These are phyloP conservation scores for Plasmopara viticola DNA, from an alignment of 352 stramenopile species.

Conservation along the genomic window DNA sequence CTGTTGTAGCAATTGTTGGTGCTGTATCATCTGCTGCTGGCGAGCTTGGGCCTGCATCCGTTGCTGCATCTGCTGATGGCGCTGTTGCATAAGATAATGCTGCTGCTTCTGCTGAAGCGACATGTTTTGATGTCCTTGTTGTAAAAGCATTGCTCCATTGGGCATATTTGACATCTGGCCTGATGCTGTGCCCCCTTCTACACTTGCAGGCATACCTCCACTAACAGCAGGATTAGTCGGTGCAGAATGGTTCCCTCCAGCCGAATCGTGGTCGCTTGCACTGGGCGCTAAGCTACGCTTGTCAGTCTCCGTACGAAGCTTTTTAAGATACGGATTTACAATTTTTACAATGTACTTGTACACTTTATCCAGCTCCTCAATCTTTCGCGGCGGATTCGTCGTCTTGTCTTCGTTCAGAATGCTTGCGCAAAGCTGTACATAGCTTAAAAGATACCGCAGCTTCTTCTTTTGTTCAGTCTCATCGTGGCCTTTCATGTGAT, in stretches of 20 bases:
- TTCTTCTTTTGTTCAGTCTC: slow-evolving; percentile 87
- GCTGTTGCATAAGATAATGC: slow-evolving; percentile 48
- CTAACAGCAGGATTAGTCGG: slow-evolving; percentile 12
- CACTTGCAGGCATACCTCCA: slow-evolving; percentile 12
- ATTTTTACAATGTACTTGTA: slow-evolving; percentile 89
- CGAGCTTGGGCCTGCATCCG: slow-evolving; percentile 35
- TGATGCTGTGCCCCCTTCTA: slow-evolving; percentile 4
- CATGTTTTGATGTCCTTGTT: slow-evolving; percentile 16
- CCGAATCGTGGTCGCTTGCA: slow-evolving; percentile 12
- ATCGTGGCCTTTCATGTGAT: slow-evolving; percentile 84
- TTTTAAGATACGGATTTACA: slow-evolving; percentile 84
- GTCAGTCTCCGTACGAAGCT: slow-evolving; percentile 79
- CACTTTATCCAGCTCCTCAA: slow-evolving; percentile 82
- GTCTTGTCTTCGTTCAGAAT: slow-evolving; percentile 72
- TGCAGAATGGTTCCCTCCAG: slow-evolving; percentile 18
- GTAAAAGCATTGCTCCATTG: slow-evolving; percentile 24
- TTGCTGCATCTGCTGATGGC: slow-evolving; percentile 44
- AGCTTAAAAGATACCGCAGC: slow-evolving; percentile 74
- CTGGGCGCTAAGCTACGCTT: slow-evolving; percentile 34
- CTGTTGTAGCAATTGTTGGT: slow-evolving; percentile 34
- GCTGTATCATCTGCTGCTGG: slow-evolving; percentile 39
- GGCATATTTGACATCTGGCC: slow-evolving; percentile 12
- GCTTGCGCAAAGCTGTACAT: slow-evolving; percentile 76
- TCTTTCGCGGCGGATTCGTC: slow-evolving; percentile 58
- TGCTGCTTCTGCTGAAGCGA: slow-evolving; percentile 38